Evolutionary conservation across 164 flowering plant species (phyloP).

Genomic region (Vitis cinerea): DNA sequence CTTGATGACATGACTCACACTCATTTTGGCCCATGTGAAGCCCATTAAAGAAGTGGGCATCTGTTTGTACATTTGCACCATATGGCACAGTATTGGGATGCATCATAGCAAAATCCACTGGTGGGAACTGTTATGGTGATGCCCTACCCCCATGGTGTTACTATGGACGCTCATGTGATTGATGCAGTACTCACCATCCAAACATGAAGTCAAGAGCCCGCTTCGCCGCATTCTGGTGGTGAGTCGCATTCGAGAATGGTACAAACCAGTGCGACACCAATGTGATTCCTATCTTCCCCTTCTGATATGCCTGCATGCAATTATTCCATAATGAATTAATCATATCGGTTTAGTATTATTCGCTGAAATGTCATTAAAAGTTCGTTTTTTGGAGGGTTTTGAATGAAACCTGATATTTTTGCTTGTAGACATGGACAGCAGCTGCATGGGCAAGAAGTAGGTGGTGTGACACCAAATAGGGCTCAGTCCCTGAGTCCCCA

Average conservation of each 20-base stretch:
- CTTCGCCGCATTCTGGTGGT: slow-evolving; percentile 39
- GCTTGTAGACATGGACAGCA: background rate
- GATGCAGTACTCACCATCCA: slow-evolving; percentile 42
- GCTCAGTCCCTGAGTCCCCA: slow-evolving; percentile 4
- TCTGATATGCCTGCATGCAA: slow-evolving; percentile 43
- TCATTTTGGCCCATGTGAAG: background rate
- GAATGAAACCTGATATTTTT: slow-evolving; percentile 2
- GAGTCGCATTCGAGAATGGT: slow-evolving; percentile 25
- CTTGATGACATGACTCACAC: background rate
- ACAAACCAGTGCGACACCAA: slow-evolving; percentile 38
- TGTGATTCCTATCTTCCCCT: slow-evolving; percentile 63
- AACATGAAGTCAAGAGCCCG: slow-evolving; percentile 56
- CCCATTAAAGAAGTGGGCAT: background rate
- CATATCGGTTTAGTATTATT: too few species aligned
- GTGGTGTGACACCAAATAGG: slow-evolving; percentile 1
- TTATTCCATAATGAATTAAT: too few species aligned
- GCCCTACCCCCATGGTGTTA: too few species aligned
- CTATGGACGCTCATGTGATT: too few species aligned
- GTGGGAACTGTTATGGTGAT: too few species aligned
- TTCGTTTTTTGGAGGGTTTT: too few species aligned
- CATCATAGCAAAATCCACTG: too few species aligned
- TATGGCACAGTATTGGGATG: too few species aligned
- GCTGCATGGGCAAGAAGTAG: slow-evolving; percentile 4
- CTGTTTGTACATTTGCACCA: too few species aligned
- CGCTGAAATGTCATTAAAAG: too few species aligned